These are phyloP conservation scores for Trichoderma erinaceum DNA, from an alignment of 495 filamentous ascomycete genomes.

Conservation along the genomic window DNA sequence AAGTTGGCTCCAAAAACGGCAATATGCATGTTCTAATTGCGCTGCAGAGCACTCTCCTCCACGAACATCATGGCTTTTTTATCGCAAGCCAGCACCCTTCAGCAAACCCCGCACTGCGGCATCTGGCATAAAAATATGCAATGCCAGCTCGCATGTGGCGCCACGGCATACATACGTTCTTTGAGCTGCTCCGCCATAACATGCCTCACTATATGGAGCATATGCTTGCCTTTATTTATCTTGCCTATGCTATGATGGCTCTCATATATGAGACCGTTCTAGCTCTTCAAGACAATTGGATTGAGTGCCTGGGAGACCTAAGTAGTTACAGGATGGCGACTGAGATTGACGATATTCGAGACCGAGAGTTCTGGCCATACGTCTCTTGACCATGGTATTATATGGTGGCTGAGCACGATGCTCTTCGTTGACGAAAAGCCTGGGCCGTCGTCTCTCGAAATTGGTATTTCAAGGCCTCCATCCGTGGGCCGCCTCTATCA, in stretches of 20 bases:
- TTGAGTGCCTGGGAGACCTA: constrained; percentile 81
- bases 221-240: constrained; percentile 75
- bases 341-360: constrained; percentile 62
- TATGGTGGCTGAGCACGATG: constrained; percentile 60
- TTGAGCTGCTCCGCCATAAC: constrained; percentile 64
- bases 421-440: background rate
- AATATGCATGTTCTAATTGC: background rate
- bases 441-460: background rate
- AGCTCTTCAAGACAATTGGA: constrained; percentile 77
- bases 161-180: constrained; percentile 57
- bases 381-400: constrained; percentile 77
- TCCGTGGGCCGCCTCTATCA: constrained; percentile 72
- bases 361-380: constrained; percentile 70
- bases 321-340: constrained; percentile 64
- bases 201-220: constrained; percentile 66
- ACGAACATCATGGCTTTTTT: constrained; percentile 70
- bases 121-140: constrained; percentile 60
- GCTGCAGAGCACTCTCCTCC: constrained; percentile 53
- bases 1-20: background rate
- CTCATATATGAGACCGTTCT: constrained; percentile 70
- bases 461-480: constrained; percentile 31
- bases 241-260: constrained; percentile 77
- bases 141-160: constrained; percentile 82
- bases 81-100: constrained; percentile 68
- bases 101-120: constrained; percentile 51